Percentiles rank a stretch among this genome's conserved stretches.
Conservation (phyloP, 2,329 filamentous ascomycete genomes). For the Fusarium dimerum region DNA sequence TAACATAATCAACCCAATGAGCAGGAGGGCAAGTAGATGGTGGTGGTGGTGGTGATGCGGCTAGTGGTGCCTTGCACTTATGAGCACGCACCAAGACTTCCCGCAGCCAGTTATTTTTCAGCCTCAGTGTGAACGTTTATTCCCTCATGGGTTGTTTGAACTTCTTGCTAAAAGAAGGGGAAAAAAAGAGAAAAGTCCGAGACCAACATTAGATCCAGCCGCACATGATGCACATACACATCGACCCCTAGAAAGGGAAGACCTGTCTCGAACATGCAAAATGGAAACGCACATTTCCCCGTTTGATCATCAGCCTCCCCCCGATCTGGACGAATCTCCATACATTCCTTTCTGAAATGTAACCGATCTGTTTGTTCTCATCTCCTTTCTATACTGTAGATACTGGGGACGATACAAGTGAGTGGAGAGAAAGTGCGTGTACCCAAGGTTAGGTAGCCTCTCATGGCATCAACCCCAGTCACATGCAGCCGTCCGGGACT, state of each 20-base stretch:
- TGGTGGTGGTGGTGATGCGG: not conserved
- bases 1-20: not conserved
- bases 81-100: not conserved
- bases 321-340: not conserved
- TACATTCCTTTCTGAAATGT: not conserved
- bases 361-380: not conserved
- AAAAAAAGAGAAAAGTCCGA: not conserved
- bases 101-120: not conserved
- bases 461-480: constrained; percentile 8
- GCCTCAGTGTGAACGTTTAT: not conserved
- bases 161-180: not conserved
- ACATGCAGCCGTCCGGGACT: constrained; percentile 14
- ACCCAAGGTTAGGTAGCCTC: not conserved
- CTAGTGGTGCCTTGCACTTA: not conserved
- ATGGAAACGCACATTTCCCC: not conserved
- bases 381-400: not conserved
- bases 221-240: not conserved
- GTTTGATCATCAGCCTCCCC: not conserved
- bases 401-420: not conserved
- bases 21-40: not conserved
- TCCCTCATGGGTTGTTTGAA: not conserved
- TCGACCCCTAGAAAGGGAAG: not conserved
- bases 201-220: not conserved
- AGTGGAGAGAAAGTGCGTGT: not conserved
- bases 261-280: not conserved